Evolutionary conservation across 2,329 filamentous ascomycete genomes (phyloP).

Genomic region (Aspergillus alliaceus): DNA sequence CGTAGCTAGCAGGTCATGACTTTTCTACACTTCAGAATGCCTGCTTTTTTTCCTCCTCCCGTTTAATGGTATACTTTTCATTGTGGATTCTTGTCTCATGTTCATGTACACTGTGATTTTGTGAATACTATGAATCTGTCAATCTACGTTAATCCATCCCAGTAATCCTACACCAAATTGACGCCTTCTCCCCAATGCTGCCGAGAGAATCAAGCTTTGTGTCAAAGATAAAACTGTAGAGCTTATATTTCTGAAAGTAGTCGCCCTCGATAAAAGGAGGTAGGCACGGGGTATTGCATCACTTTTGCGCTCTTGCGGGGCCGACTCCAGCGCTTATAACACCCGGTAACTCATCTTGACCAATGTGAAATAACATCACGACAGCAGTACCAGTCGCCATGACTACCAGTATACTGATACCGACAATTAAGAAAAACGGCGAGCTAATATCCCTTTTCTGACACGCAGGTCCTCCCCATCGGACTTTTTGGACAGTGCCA

Average conservation of each 20-base stretch:
- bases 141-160: neutral
- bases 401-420: slow-evolving; percentile 70
- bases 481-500: slow-evolving; percentile 59
- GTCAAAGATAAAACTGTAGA: neutral
- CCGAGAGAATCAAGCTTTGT: neutral
- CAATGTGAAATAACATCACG: slow-evolving; percentile 77
- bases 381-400: slow-evolving; percentile 69
- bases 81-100: neutral
- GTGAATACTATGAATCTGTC: neutral
- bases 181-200: too few species aligned
- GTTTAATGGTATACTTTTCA: too few species aligned
- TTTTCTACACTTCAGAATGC: neutral
- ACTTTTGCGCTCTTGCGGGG: slow-evolving; percentile 56
- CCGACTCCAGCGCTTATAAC: slow-evolving; percentile 96
- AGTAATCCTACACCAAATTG: neutral
- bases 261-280: neutral
- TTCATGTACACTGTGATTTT: neutral
- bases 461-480: slow-evolving; percentile 84
- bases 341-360: slow-evolving; percentile 82
- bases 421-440: slow-evolving; percentile 82
- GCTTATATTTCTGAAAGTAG: neutral
- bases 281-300: slow-evolving; percentile 6
- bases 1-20: neutral
- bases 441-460: slow-evolving; percentile 88
- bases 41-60: neutral